A percentile compares a stretch with the other conserved stretches of the same genome.
phyloP scores from a whole-genome alignment of 2,329 filamentous ascomycete genomes.

The Ascochyta clinopodiicola region DNA sequence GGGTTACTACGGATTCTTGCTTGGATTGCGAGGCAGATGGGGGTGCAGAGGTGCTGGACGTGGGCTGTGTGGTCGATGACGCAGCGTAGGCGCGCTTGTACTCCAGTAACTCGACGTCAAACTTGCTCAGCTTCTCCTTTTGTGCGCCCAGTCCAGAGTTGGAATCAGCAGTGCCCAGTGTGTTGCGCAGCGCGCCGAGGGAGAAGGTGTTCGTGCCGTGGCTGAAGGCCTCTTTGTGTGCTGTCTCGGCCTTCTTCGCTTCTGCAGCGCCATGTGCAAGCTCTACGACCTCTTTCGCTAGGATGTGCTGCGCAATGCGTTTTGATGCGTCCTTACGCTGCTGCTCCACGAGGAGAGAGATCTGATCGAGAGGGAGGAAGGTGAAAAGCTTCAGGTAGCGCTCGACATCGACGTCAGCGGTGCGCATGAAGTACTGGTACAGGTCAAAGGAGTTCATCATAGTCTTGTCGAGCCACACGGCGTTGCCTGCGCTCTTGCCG shows the following conservation, averaged over 20 bases:
- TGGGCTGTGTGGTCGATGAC: constrained; percentile 21
- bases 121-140: constrained; percentile 12
- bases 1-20: constrained; percentile 63
- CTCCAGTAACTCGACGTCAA: constrained; percentile 22
- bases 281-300: constrained; percentile 82
- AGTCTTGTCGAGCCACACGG: constrained; percentile 85
- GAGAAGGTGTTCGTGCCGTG: constrained; percentile 41
- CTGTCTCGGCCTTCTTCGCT: constrained; percentile 67
- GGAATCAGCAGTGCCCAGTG: constrained; percentile 17
- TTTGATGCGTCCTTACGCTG: constrained; percentile 73
- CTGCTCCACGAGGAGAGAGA: constrained; percentile 69
- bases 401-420: constrained; percentile 81
- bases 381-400: constrained; percentile 87
- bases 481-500: constrained; percentile 93
- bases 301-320: constrained; percentile 79
- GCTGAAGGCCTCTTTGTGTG: constrained; percentile 59
- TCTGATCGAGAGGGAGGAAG: constrained; percentile 76
- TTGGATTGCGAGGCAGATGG: constrained; percentile 19
- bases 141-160: constrained; percentile 5
- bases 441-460: constrained; percentile 85
- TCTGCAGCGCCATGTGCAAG: constrained; percentile 75
- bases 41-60: constrained; percentile 5
- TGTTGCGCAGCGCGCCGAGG: constrained; percentile 32
- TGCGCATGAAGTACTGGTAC: constrained; percentile 86
- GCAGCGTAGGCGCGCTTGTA: constrained; percentile 39